Evolutionary conservation across 208 protist species (phyloP).

Genomic region (Leptomonas seymouri): DNA sequence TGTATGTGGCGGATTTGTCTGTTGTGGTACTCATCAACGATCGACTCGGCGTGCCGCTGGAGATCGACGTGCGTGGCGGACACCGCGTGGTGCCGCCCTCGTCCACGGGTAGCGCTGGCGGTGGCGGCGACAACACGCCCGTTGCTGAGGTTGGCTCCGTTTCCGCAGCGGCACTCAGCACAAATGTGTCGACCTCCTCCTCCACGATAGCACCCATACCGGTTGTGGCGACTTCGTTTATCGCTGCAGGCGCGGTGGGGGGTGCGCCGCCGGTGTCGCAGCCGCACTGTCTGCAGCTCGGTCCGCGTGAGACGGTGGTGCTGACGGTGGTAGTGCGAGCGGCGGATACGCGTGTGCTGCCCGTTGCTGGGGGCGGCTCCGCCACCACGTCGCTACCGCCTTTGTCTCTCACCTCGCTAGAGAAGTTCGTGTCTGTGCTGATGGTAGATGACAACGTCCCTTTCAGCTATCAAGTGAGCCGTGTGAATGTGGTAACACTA

Average conservation of each 20-base stretch:
- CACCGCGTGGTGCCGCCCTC: neutral
- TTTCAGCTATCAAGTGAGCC: slow-evolving; percentile 56
- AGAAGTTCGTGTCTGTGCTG: slow-evolving; percentile 68
- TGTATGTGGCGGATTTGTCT: slow-evolving; percentile 39
- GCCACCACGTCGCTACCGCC: neutral
- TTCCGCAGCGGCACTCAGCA: neutral
- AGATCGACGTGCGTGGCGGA: slow-evolving; percentile 45
- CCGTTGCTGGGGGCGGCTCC: neutral
- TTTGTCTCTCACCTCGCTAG: slow-evolving; percentile 49
- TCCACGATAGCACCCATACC: neutral
- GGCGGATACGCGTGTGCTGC: slow-evolving; percentile 1
- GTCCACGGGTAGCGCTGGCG: neutral
- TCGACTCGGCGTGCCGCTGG: slow-evolving; percentile 38
- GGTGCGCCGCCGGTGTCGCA: slow-evolving; percentile 16
- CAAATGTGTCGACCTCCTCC: neutral
- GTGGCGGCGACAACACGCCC: neutral
- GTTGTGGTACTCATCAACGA: slow-evolving; percentile 43
- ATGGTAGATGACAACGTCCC: slow-evolving; percentile 79
- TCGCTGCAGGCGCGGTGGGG: slow-evolving; percentile 6
- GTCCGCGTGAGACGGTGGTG: slow-evolving; percentile 27
- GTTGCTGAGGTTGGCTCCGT: neutral
- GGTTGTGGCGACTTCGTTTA: slow-evolving; percentile 22
- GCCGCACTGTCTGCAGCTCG: slow-evolving; percentile 30
- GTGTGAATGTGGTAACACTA: slow-evolving; percentile 57
- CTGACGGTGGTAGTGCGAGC: slow-evolving; percentile 27